Conservation (phyloP, 768 basidiomycete species). For the Russula lepida region DNA sequence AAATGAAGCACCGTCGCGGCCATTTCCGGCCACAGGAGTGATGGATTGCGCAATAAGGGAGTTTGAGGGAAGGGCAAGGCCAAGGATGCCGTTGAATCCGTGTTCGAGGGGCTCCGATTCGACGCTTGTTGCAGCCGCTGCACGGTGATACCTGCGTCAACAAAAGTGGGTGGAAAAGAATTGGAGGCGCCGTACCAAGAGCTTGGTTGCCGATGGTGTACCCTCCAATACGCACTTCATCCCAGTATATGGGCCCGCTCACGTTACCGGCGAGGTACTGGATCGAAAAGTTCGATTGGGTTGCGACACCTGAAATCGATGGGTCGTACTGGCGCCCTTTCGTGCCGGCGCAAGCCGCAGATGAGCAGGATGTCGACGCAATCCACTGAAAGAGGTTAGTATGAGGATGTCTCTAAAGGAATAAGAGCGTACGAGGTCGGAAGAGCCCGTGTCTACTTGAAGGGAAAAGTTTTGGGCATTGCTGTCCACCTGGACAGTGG, state of each 20-base stretch:
- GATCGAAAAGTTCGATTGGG: slow-evolving; percentile 41
- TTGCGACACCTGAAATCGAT: slow-evolving; percentile 32
- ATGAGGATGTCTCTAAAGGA: not conserved
- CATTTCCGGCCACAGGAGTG: slow-evolving; percentile 39
- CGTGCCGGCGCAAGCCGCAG: slow-evolving; percentile 41
- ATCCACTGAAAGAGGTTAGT: slow-evolving; percentile 50
- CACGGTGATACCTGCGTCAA: not conserved
- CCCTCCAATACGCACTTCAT: slow-evolving; percentile 50
- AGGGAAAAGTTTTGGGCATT: slow-evolving; percentile 45
- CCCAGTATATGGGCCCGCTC: slow-evolving; percentile 62
- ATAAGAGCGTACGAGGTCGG: slow-evolving; percentile 52
- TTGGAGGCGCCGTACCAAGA: slow-evolving; percentile 38
- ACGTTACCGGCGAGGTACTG: slow-evolving; percentile 53
- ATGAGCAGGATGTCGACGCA: slow-evolving; percentile 55
- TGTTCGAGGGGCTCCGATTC: slow-evolving; percentile 47
- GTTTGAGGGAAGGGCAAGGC: slow-evolving; percentile 65
- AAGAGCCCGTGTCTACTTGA: slow-evolving; percentile 77
- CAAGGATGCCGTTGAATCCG: slow-evolving; percentile 59
- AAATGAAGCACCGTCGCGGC: slow-evolving; percentile 57
- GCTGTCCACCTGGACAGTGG: slow-evolving; percentile 49
- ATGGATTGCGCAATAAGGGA: slow-evolving; percentile 52
- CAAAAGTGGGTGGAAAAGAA: not conserved
- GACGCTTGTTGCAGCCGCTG: slow-evolving; percentile 54
- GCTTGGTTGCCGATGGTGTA: slow-evolving; percentile 62
- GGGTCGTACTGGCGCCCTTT: slow-evolving; percentile 50